Percentiles rank a stretch among this genome's conserved stretches.
phyloP scores from a whole-genome alignment of 2,329 filamentous ascomycete genomes.

The Ophiostoma piceae region DNA sequence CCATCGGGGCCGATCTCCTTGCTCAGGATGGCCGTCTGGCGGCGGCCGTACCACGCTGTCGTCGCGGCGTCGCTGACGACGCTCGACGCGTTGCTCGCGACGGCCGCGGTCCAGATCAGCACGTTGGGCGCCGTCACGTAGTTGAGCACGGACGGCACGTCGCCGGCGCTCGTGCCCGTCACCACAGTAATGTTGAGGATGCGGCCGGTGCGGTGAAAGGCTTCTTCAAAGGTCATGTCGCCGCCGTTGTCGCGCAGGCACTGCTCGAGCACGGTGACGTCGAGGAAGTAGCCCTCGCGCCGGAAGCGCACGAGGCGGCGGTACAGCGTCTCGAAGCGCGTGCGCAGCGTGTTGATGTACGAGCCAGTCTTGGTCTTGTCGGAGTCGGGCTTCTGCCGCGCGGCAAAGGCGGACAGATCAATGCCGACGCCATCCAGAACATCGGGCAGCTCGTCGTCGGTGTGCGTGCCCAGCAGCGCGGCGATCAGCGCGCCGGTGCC shows the following conservation, averaged over 20 bases:
- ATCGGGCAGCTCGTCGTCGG: constrained; percentile 72
- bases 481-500: constrained; percentile 87
- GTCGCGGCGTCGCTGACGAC: constrained; percentile 11
- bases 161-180: constrained; percentile 51
- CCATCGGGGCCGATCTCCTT: constrained; percentile 60
- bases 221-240: constrained; percentile 88
- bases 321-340: constrained; percentile 51
- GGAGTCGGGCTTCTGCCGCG: constrained; percentile 14
- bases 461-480: constrained; percentile 80
- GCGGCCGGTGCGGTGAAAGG: constrained; percentile 76
- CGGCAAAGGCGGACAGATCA: constrained; percentile 71
- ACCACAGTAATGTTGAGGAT: constrained; percentile 90
- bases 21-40: constrained; percentile 63
- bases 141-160: constrained; percentile 80
- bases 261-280: constrained; percentile 74
- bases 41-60: constrained; percentile 58
- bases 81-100: constrained; percentile 63
- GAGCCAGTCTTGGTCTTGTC: not conserved
- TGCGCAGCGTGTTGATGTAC: not conserved
- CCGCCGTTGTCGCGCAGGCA: constrained; percentile 82
- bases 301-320: constrained; percentile 65
- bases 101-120: constrained; percentile 75
- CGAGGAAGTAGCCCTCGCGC: constrained; percentile 74
- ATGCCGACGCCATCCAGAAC: constrained; percentile 76
- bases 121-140: constrained; percentile 92